Percentiles rank a stretch among this genome's conserved stretches.
phyloP scores from a whole-genome alignment of 169 alveolate genomes.

The Cystoisospora suis region DNA sequence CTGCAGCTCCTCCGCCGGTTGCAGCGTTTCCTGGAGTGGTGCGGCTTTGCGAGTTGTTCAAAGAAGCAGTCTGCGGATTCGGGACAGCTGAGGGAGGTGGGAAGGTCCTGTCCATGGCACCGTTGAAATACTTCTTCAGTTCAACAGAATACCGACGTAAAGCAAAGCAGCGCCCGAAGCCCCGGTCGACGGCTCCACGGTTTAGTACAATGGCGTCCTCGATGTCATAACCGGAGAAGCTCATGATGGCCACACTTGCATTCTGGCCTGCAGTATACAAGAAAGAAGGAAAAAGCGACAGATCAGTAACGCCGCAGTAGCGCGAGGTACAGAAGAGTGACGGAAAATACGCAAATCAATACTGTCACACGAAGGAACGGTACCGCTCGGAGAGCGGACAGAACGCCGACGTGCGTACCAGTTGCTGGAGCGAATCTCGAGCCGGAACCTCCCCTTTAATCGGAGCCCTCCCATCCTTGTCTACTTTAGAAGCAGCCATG shows the following conservation, averaged over 20 bases:
- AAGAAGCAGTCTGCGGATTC: slow-evolving; percentile 15
- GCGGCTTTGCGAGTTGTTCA: too few species aligned
- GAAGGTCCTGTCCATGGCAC: slow-evolving; percentile 77
- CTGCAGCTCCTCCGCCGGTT: slow-evolving; percentile 6
- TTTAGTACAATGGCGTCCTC: slow-evolving; percentile 99
- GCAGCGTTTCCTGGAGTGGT: slow-evolving; percentile 47
- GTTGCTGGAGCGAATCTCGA: neutral
- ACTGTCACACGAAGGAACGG: neutral
- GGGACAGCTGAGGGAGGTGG: slow-evolving; percentile 65
- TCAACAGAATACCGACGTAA: slow-evolving; percentile 75
- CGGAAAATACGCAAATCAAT: too few species aligned
- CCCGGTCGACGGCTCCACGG: slow-evolving; percentile 98
- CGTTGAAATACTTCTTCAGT: slow-evolving; percentile 79
- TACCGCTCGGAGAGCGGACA: neutral
- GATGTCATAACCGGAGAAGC: slow-evolving; percentile 99
- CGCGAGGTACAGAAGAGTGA: neutral
- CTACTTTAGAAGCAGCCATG: too few species aligned
- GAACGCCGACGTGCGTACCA: neutral
- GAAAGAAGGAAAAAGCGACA: neutral
- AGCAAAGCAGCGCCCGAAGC: slow-evolving; percentile 89
- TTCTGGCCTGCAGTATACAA: slow-evolving; percentile 81
- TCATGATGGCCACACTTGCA: slow-evolving; percentile 99
- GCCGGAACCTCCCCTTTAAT: too few species aligned
- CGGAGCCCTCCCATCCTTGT: too few species aligned
- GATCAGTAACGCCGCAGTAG: too few species aligned